phyloP scores from a whole-genome alignment of 78 protist species.

The Dictyostelium brefeldianum region DNA sequence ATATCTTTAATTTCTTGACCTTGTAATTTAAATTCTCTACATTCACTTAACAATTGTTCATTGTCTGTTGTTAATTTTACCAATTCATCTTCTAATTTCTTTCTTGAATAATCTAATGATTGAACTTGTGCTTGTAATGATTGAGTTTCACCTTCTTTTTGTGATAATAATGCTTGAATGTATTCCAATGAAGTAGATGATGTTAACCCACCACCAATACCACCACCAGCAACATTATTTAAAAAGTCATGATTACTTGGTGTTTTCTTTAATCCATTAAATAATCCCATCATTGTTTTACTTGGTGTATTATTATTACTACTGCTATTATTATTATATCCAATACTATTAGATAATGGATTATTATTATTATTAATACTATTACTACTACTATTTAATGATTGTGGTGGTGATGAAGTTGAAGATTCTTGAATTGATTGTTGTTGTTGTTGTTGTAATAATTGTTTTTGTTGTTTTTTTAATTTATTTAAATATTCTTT shows the following conservation, averaged over 20 bases:
- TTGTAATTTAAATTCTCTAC: conserved; percentile 54
- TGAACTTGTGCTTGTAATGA: conserved; percentile 27
- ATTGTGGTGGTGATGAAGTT: no score
- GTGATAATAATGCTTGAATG: conserved; percentile 25
- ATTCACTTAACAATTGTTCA: conserved; percentile 51
- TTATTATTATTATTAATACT: neutral
- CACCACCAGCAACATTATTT: neutral
- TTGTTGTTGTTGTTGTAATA: conserved; percentile 39
- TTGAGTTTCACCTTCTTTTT: conserved; percentile 57
- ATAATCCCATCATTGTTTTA: neutral
- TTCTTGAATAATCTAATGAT: conserved; percentile 40
- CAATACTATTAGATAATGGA: conserved; percentile 4
- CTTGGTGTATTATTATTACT: neutral
- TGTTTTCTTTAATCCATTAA: conserved; percentile 15
- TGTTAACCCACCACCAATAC: neutral
- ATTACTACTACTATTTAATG: neutral
- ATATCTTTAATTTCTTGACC: conserved; percentile 46
- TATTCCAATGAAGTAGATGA: conserved; percentile 24
- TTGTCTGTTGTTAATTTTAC: conserved; percentile 59
- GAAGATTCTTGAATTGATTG: neutral
- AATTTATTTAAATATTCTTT: conserved; percentile 6
- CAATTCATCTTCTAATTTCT: conserved; percentile 73
- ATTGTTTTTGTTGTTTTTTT: conserved; percentile 24
- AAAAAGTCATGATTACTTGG: conserved; percentile 46
- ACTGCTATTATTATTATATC: neutral